Percentiles rank a stretch among this genome's conserved stretches.
Evolutionary conservation across 108 stramenopile genomes (phyloP).

Genomic region (Asterionellopsis glacialis): DNA sequence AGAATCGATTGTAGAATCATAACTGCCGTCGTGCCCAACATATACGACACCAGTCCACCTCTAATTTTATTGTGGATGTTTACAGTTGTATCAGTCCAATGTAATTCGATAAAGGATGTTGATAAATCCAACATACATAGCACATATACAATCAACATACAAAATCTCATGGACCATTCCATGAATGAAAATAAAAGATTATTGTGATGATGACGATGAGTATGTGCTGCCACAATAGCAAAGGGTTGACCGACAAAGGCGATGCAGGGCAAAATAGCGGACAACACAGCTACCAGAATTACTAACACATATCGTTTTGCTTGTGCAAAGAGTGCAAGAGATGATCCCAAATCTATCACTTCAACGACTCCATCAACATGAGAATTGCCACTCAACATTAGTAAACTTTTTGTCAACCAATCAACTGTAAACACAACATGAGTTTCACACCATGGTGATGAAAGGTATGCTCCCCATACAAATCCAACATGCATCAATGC

Average conservation of each 20-base stretch:
- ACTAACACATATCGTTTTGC: slow-evolving; percentile 11
- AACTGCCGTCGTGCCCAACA: slow-evolving; percentile 18
- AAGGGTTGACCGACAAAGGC: too few species aligned
- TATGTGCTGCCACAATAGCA: too few species aligned
- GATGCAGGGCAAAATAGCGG: too few species aligned
- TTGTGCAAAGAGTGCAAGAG: slow-evolving; percentile 16
- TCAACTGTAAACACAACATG: background rate
- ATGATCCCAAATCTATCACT: slow-evolving; percentile 12
- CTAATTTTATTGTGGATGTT: slow-evolving; percentile 15
- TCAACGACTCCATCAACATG: slow-evolving; percentile 12
- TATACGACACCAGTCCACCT: slow-evolving; percentile 29
- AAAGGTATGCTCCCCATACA: slow-evolving; percentile 41
- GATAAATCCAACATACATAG: slow-evolving; percentile 28
- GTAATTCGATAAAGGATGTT: slow-evolving; percentile 17
- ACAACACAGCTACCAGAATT: too few species aligned
- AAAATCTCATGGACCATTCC: slow-evolving; percentile 26
- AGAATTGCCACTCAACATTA: background rate
- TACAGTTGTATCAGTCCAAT: slow-evolving; percentile 23
- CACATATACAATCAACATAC: slow-evolving; percentile 26
- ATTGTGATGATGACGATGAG: too few species aligned
- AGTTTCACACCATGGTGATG: slow-evolving; percentile 34
- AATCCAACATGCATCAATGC: slow-evolving; percentile 29
- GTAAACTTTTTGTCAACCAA: background rate
- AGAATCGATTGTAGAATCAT: background rate
- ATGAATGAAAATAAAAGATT: slow-evolving; percentile 2